Percentiles rank a stretch among this genome's conserved stretches.
Evolutionary conservation across 176 grass and related monocot species (phyloP).

Genomic region (Luzula sylvatica): DNA sequence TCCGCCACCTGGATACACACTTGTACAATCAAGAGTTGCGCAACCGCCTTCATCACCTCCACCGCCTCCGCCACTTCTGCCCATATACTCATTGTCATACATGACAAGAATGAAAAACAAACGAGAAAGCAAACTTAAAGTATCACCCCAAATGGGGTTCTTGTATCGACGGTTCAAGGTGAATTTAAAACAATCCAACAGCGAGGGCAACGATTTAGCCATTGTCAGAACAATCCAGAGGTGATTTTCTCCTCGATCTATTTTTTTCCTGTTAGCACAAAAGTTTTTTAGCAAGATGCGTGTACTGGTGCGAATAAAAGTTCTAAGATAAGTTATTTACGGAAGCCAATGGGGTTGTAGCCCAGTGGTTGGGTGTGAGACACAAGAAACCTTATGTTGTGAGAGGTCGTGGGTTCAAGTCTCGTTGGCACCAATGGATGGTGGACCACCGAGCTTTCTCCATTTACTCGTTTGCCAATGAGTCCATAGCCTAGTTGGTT

Average conservation of each 20-base stretch:
- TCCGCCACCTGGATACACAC: not conserved
- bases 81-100: slow-evolving; percentile 5
- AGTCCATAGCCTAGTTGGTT: slow-evolving; percentile 48
- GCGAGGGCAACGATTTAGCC: slow-evolving; percentile 33
- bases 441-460: no score
- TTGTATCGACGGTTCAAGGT: slow-evolving; percentile 46
- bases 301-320: no score
- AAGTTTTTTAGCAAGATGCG: no score
- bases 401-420: no score
- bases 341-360: no score
- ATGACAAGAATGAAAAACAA: no score
- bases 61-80: not conserved
- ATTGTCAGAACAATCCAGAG: slow-evolving; percentile 45
- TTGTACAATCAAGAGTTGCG: not conserved
- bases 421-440: no score
- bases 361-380: no score
- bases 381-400: no score
- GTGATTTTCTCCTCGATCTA: not conserved
- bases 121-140: slow-evolving; percentile 43
- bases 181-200: slow-evolving; percentile 36
- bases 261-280: not conserved
- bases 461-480: slow-evolving; percentile 1
- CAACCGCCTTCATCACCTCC: not conserved
- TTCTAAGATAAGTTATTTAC: no score
- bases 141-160: slow-evolving; percentile 48